Percentiles rank a stretch among this genome's conserved stretches.
Evolutionary conservation across 306 rosid genomes (phyloP).

Genomic region (Lagenaria siceraria): DNA sequence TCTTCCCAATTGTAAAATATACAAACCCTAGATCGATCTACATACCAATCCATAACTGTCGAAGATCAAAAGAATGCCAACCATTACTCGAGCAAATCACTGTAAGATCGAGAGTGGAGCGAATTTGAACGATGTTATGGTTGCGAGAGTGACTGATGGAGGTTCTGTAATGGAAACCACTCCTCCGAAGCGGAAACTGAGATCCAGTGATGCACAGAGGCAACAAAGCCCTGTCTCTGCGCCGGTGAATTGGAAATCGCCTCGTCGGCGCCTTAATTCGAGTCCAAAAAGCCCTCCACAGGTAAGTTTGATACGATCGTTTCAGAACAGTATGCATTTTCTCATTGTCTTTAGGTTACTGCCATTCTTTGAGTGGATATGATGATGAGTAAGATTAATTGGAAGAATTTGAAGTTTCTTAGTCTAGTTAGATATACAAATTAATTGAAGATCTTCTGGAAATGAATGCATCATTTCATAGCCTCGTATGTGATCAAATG

Average conservation of each 20-base stretch:
- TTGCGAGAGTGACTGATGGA: not conserved
- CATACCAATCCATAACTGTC: too few species aligned
- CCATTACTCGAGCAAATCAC: not conserved
- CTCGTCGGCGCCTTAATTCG: conserved; percentile 24
- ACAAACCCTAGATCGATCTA: too few species aligned
- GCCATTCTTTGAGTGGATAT: not conserved
- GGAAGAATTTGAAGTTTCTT: not conserved
- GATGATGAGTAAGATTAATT: not conserved
- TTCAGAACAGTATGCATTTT: not conserved
- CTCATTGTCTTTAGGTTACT: not conserved
- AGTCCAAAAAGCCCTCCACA: conserved; percentile 6
- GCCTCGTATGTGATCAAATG: not conserved
- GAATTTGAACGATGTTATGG: too few species aligned
- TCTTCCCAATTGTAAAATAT: too few species aligned
- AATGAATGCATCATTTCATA: not conserved
- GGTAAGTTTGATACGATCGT: conserved; percentile 13
- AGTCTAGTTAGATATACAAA: not conserved
- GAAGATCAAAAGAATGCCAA: not conserved
- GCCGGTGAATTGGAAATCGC: conserved; percentile 30
- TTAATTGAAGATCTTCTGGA: not conserved
- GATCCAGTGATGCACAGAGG: conserved; percentile 24
- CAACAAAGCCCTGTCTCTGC: conserved; percentile 16
- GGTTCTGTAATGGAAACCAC: conserved; percentile 10
- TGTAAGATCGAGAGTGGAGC: not conserved
- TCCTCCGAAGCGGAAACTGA: conserved; percentile 31